Evolutionary conservation across 768 basidiomycete genomes (phyloP).

Genomic region (Pholiota molesta): DNA sequence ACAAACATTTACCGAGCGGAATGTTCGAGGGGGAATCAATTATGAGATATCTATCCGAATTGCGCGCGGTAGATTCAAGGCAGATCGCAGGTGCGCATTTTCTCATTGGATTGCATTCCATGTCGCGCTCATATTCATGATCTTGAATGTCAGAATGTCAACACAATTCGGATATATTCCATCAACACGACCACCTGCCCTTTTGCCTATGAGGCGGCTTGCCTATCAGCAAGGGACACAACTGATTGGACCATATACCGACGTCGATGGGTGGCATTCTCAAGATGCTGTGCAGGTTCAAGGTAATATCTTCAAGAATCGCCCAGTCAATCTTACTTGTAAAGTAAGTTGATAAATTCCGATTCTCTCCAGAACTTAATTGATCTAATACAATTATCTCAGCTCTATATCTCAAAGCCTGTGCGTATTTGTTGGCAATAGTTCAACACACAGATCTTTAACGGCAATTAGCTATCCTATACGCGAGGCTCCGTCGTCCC

Average conservation of each 20-base stretch:
- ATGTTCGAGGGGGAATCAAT: conserved; percentile 35
- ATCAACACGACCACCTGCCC: conserved; percentile 29
- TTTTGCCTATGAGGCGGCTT: conserved; percentile 34
- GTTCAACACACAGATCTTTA: conserved; percentile 1
- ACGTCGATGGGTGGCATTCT: conserved; percentile 42
- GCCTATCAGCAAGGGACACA: conserved; percentile 36
- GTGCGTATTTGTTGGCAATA: conserved; percentile 20
- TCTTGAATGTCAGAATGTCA: conserved; percentile 25
- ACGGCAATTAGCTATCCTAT: conserved; percentile 36
- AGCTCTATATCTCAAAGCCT: conserved; percentile 45
- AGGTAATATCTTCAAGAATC: conserved; percentile 31
- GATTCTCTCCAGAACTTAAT: neutral
- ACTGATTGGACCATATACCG: conserved; percentile 36
- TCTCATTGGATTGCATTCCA: neutral
- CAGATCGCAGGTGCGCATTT: conserved; percentile 35
- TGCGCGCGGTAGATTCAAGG: conserved; percentile 25
- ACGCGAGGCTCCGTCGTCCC: conserved; percentile 42
- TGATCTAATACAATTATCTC: neutral
- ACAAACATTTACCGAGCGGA: conserved; percentile 40
- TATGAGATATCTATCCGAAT: conserved; percentile 38
- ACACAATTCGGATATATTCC: conserved; percentile 36
- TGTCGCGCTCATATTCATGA: neutral
- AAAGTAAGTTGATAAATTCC: conserved; percentile 28
- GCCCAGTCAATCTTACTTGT: conserved; percentile 32
- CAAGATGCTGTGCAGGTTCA: conserved; percentile 24